phyloP scores from a whole-genome alignment of 331 rosid species.

The Rhamnella rubrinervis region DNA sequence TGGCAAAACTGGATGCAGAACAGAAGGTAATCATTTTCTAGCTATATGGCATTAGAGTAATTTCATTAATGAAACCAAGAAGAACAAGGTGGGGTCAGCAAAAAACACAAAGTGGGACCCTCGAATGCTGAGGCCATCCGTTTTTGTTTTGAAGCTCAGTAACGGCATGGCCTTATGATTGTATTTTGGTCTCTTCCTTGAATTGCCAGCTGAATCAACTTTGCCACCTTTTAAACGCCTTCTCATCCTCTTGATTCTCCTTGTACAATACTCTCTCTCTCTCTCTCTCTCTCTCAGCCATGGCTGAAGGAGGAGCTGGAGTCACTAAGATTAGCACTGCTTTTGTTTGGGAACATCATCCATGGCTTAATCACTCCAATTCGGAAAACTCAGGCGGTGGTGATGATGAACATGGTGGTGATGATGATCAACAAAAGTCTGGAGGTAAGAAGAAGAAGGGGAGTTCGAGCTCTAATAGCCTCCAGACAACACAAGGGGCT shows the following conservation, averaged over 20 bases:
- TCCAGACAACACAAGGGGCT: neutral
- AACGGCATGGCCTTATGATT: conserved; percentile 52
- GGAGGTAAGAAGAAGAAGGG: too few relatives aligned
- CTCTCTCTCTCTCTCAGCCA: neutral
- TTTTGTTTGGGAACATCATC: conserved; percentile 32
- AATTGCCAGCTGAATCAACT: too few relatives aligned
- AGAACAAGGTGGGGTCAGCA: conserved; percentile 16
- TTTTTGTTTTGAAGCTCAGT: conserved; percentile 37
- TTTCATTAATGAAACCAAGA: neutral
- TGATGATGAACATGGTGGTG: neutral
- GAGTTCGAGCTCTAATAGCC: too few relatives aligned
- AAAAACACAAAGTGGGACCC: conserved; percentile 32
- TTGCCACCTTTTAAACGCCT: conserved; percentile 25
- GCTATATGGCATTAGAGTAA: too few relatives aligned
- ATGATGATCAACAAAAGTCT: too few relatives aligned
- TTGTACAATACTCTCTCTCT: neutral
- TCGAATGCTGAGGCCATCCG: conserved; percentile 26
- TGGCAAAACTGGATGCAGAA: too few relatives aligned
- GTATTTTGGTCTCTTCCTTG: conserved; percentile 35
- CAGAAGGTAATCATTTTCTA: too few relatives aligned
- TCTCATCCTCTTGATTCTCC: neutral
- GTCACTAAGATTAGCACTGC: too few relatives aligned
- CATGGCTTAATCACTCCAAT: conserved; percentile 32
- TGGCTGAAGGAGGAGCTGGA: conserved; percentile 12
- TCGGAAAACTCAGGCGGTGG: conserved; percentile 1